phyloP scores from a whole-genome alignment of 371 early-diverging fungal species.

The Rhizopus microsporus region DNA sequence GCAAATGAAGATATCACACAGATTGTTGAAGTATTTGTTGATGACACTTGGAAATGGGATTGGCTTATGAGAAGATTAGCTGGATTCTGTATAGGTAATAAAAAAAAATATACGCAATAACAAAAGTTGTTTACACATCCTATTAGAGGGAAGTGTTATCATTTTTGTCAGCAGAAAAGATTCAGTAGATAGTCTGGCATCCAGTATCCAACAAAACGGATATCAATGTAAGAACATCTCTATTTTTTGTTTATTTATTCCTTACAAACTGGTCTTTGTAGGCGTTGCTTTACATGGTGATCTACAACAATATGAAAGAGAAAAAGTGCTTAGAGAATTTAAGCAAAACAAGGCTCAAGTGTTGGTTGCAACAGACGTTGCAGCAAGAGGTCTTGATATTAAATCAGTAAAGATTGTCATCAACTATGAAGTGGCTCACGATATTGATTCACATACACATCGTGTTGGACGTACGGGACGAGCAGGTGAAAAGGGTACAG shows the following conservation, averaged over 20 bases:
- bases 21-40: constrained; percentile 62
- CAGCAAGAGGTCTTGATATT: constrained; percentile 93
- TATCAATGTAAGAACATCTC: constrained; percentile 51
- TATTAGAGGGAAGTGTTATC: constrained; percentile 66
- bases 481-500: constrained; percentile 76
- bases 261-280: constrained; percentile 8
- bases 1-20: constrained; percentile 84
- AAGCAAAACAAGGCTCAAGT: constrained; percentile 69
- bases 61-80: constrained; percentile 61
- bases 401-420: constrained; percentile 70
- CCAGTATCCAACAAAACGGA: constrained; percentile 51
- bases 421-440: constrained; percentile 76
- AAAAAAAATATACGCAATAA: background rate
- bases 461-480: constrained; percentile 73
- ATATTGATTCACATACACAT: constrained; percentile 80
- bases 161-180: constrained; percentile 70
- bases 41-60: constrained; percentile 65
- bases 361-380: constrained; percentile 99
- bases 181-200: constrained; percentile 61
- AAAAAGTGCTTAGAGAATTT: constrained; percentile 87
- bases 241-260: background rate
- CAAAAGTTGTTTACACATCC: background rate
- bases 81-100: constrained; percentile 58
- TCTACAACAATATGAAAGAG: constrained; percentile 94
- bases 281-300: constrained; percentile 98